Evolutionary conservation across 2,329 filamentous ascomycete genomes (phyloP).

Genomic region (Neurospora sp.): DNA sequence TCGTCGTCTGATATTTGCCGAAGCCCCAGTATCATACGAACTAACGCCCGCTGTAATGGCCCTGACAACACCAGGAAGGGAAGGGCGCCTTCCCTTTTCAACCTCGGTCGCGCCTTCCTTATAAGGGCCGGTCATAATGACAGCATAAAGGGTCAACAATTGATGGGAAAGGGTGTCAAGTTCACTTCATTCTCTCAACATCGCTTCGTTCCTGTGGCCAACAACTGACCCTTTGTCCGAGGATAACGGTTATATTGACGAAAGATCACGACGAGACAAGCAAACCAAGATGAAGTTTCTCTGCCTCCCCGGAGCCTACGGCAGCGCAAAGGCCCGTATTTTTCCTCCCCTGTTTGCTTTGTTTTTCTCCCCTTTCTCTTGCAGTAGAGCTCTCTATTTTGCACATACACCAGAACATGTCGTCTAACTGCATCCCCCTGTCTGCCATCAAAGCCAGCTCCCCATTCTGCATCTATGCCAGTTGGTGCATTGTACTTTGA

Average conservation of each 20-base stretch:
- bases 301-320: constrained; percentile 21
- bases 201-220: background rate
- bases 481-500: background rate
- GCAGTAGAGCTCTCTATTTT: background rate
- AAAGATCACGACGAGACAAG: background rate
- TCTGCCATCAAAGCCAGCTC: background rate
- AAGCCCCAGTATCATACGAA: background rate
- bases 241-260: background rate
- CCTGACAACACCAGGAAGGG: background rate
- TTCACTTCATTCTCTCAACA: background rate
- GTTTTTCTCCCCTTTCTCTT: background rate
- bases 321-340: constrained; percentile 17
- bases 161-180: background rate
- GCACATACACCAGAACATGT: background rate
- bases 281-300: constrained; percentile 20
- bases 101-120: no score
- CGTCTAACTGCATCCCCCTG: background rate
- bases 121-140: background rate
- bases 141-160: background rate
- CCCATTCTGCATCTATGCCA: no score
- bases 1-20: background rate
- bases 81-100: background rate
- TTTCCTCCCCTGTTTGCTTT: background rate
- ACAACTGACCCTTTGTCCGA: background rate
- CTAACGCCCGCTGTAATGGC: background rate